phyloP scores from a whole-genome alignment of 495 filamentous ascomycete genomes.

The Penicillium antarcticum region DNA sequence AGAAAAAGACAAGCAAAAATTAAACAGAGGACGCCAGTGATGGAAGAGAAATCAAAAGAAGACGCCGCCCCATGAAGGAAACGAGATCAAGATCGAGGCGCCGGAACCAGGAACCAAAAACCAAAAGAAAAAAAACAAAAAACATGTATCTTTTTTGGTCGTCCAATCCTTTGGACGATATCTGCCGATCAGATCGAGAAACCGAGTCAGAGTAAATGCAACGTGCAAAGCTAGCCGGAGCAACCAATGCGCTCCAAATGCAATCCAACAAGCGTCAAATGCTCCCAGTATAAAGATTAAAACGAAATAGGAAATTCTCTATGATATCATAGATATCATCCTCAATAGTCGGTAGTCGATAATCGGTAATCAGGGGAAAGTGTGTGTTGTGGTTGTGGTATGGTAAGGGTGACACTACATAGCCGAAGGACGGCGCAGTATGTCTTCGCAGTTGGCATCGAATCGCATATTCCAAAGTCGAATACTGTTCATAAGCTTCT shows the following conservation, averaged over 20 bases:
- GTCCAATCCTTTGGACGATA: constrained; percentile 12
- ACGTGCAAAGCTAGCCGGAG: constrained; percentile 26
- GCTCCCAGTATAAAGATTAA: constrained; percentile 12
- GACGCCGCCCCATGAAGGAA: constrained; percentile 30
- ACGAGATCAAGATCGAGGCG: constrained; percentile 20
- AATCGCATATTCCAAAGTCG: constrained; percentile 94
- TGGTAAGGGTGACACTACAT: constrained; percentile 11
- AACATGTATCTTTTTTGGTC: constrained; percentile 19
- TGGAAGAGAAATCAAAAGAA: constrained; percentile 16
- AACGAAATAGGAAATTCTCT: constrained; percentile 2
- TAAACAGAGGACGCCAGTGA: constrained; percentile 20
- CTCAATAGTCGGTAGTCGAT: not conserved
- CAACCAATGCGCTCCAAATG: constrained; percentile 30
- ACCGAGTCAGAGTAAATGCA: constrained; percentile 8
- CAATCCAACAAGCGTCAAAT: constrained; percentile 25
- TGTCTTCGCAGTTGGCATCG: constrained; percentile 93
- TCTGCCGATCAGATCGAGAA: constrained; percentile 13
- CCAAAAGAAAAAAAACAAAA: no score
- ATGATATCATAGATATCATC: constrained; percentile 4
- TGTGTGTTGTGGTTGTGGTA: not conserved
- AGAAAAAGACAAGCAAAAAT: constrained; percentile 13
- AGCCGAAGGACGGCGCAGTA: constrained; percentile 54
- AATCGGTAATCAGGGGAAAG: no score
- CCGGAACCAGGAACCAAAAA: constrained; percentile 22
- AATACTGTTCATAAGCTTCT: constrained; percentile 89